Evolutionary conservation across 768 basidiomycete genomes (phyloP).

Genomic region (Leccinum rimulosum): DNA sequence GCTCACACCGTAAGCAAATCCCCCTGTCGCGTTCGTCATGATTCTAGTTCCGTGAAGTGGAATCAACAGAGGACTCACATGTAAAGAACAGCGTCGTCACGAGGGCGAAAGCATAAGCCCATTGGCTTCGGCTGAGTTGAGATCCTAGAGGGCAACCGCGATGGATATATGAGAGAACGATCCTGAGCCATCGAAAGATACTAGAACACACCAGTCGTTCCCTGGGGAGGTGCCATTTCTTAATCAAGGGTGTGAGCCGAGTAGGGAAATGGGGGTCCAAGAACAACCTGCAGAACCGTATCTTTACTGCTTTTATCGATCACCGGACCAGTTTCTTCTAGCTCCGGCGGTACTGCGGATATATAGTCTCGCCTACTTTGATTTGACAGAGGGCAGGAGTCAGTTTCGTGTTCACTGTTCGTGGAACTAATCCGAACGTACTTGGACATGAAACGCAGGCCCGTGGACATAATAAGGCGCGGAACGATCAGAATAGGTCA

Average conservation of each 20-base stretch:
- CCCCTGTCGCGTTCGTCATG: constrained; percentile 40
- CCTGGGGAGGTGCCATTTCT: constrained; percentile 37
- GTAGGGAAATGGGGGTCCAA: constrained; percentile 4
- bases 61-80: constrained; percentile 38
- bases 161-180: background rate
- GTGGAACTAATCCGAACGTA: background rate
- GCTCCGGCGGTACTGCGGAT: constrained; percentile 6
- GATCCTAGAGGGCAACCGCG: constrained; percentile 21
- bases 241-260: background rate
- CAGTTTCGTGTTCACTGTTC: background rate
- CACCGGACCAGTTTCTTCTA: background rate
- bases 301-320: constrained; percentile 14
- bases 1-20: constrained; percentile 64
- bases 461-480: background rate
- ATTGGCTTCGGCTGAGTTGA: constrained; percentile 44
- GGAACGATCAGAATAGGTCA: constrained; percentile 6
- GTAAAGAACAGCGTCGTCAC: constrained; percentile 78
- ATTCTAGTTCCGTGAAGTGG: background rate
- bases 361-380: background rate
- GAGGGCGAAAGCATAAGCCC: constrained; percentile 60
- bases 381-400: background rate
- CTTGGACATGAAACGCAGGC: background rate
- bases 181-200: background rate
- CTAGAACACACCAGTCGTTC: constrained; percentile 40
- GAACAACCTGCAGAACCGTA: constrained; percentile 1